phyloP scores from a whole-genome alignment of 176 grass and related monocot species.

The Carex scoparia region DNA sequence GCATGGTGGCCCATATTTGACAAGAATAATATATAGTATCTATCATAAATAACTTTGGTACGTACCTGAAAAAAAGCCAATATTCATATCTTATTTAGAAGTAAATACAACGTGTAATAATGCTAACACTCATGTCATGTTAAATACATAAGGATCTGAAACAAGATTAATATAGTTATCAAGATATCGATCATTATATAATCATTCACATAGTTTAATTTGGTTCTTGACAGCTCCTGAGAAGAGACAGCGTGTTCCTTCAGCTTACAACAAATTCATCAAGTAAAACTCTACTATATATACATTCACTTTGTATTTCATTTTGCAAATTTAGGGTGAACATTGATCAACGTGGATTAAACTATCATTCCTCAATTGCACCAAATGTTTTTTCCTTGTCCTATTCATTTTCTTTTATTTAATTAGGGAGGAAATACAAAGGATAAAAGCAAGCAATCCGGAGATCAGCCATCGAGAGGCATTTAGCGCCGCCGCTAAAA shows the following conservation, averaged over 20 bases:
- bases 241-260: constrained; percentile 87
- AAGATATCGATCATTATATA: neutral
- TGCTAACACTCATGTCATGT: neutral
- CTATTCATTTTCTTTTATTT: neutral
- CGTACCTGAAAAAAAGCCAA: neutral
- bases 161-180: neutral
- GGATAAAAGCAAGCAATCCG: constrained; percentile 89
- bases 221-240: constrained; percentile 45
- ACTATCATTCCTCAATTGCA: neutral
- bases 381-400: neutral
- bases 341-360: neutral
- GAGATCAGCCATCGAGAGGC: constrained; percentile 91
- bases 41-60: too few relatives aligned
- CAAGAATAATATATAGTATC: neutral
- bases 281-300: constrained; percentile 45
- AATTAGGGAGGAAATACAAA: constrained; percentile 85
- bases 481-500: constrained; percentile 90
- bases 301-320: neutral
- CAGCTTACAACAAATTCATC: constrained; percentile 94
- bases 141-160: neutral
- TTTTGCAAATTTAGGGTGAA: neutral
- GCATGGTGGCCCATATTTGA: neutral
- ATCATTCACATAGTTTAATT: neutral
- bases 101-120: neutral
- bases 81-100: neutral